Conservation (phyloP, 331 rosid genomes). For the Quercus tomentella region DNA sequence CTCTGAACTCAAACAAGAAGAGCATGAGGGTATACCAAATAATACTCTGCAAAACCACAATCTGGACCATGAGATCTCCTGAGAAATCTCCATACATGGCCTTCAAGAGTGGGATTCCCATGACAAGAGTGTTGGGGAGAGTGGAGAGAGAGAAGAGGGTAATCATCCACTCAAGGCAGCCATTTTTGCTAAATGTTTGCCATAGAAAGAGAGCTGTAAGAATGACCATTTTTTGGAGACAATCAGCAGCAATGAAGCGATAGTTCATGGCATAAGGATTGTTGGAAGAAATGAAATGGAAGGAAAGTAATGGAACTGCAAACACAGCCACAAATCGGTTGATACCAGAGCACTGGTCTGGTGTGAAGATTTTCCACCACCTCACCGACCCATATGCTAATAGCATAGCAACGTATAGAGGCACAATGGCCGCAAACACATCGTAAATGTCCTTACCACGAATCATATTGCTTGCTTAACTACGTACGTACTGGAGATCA, state of each 20-base stretch:
- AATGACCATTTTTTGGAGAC: slow-evolving; percentile 70
- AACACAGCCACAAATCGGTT: slow-evolving; percentile 89
- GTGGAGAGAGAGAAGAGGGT: slow-evolving; percentile 93
- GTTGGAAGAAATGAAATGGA: slow-evolving; percentile 88
- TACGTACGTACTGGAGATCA: no score
- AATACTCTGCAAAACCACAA: slow-evolving; percentile 82
- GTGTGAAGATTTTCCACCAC: slow-evolving; percentile 96
- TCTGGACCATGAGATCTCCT: slow-evolving; percentile 81
- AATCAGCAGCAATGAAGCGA: slow-evolving; percentile 87
- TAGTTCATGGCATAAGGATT: slow-evolving; percentile 87
- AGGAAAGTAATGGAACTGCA: slow-evolving; percentile 84
- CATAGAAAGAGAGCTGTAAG: slow-evolving; percentile 66
- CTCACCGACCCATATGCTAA: slow-evolving; percentile 85
- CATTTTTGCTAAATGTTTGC: slow-evolving; percentile 66
- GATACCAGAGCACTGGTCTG: slow-evolving; percentile 92
- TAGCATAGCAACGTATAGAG: slow-evolving; percentile 88
- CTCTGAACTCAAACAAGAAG: slow-evolving; percentile 86
- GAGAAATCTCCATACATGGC: slow-evolving; percentile 95
- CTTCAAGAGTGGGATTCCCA: slow-evolving; percentile 83
- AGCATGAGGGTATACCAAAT: slow-evolving; percentile 93
- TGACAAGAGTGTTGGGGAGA: slow-evolving; percentile 89
- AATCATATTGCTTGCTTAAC: slow-evolving; percentile 41
- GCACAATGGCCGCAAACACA: slow-evolving; percentile 83
- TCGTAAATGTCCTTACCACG: slow-evolving; percentile 78
- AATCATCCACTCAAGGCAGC: slow-evolving; percentile 77